Base-by-base conservation (phyloP, 2,329 filamentous ascomycete species). In the Plenodomus biglobosus region DNA sequence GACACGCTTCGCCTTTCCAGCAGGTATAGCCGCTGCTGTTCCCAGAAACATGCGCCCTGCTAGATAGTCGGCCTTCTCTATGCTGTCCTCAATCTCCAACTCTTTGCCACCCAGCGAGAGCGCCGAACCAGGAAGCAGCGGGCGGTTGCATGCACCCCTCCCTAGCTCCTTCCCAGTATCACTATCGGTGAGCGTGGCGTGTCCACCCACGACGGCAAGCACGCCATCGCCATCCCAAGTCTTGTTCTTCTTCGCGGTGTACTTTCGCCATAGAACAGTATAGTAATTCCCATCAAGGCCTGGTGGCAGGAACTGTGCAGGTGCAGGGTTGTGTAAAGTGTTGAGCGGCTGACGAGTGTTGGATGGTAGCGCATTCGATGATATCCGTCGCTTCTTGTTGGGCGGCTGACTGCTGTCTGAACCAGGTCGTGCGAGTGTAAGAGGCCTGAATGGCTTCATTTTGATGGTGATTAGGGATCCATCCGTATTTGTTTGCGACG, bases 191-290 rank as follows among this genome's bases (percentile, higher is more conserved):
- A 89, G 74, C 44, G 75, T 77, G 3, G 80, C 84, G 61, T 80
- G 80, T 3, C 84, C 84, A 30, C 76, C 78, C 2, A 74, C 70
- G 3, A 86, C 75, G 3, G 77, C 75, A 8, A 89, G 74, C 2
- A 88, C 76, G 1, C 85, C 86, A 69, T 90, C 86, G 2, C 86
- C 85, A 61, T 89, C 86, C 85, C 86, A 90, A 4, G 85, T 89
- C 66, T 89, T 89, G 69, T 89, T 83, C 71, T 89, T 90, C 68
- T 88, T 89, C 5, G 75, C 80, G 0, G 85, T 87, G 42, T 80
- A 81, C 67, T 87, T 88, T 17, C 86, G 82, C 85, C 76, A 78
- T 15, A 78, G 51, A 0, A 78, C 76, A 0, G 65, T 73, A 45
- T 75, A 78, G 51, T 76, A 77, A 39, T 59, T 63, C 34, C 59